A percentile compares a stretch with the other conserved stretches of the same genome.
Conservation (phyloP, 345 rosid species). For the Melaleuca alternifolia region DNA sequence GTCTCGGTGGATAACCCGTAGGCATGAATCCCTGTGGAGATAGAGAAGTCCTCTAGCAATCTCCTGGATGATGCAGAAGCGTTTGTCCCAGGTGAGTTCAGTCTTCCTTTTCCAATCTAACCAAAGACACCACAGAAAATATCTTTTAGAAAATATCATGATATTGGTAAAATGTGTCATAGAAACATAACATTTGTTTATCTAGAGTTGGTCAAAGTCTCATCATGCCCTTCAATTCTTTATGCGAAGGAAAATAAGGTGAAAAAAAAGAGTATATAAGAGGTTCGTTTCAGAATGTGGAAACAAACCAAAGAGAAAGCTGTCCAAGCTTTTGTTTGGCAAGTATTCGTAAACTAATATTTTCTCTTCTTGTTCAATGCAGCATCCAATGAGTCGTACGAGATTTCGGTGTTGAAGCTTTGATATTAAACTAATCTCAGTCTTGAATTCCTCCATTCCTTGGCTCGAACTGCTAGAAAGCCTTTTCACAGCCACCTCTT, state of each 20-base stretch:
- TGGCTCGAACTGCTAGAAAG: neutral
- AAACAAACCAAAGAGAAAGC: conserved; percentile 4
- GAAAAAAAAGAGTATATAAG: no score
- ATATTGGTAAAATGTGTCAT: no score
- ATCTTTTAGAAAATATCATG: no score
- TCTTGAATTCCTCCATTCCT: neutral
- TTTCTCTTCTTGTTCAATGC: conserved; percentile 43
- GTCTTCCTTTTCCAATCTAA: conserved; percentile 6
- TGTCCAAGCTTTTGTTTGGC: neutral
- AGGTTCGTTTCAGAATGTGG: neutral
- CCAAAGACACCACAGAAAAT: no score
- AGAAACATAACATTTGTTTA: neutral
- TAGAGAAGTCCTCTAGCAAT: conserved; percentile 24
- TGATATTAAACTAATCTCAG: neutral
- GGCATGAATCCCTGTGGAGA: conserved; percentile 23
- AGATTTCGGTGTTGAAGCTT: conserved; percentile 16
- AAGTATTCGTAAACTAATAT: conserved; percentile 36
- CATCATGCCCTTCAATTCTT: no score
- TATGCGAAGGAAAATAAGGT: no score
- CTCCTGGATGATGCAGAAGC: conserved; percentile 12
- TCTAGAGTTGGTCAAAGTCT: no score
- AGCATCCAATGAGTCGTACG: conserved; percentile 48
- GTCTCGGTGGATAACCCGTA: conserved; percentile 24
- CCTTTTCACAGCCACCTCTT: neutral
- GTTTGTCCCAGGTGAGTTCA: conserved; percentile 15